Conservation (phyloP, 805 yeast species). For the Suhomyces pyralidae region DNA sequence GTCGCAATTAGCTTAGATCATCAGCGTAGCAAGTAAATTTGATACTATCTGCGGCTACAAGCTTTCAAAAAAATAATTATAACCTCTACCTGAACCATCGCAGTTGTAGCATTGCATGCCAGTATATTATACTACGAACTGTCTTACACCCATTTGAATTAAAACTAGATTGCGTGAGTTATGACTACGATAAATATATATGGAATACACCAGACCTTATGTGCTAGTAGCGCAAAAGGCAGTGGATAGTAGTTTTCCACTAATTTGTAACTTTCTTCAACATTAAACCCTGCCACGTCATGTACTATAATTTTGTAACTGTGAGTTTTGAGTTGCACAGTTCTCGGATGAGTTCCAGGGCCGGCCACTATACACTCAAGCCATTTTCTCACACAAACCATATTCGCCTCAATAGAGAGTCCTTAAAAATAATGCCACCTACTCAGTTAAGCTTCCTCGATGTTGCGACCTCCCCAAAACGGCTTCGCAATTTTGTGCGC, state of each 20-base stretch:
- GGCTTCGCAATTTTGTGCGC: conserved; percentile 2
- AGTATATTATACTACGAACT: background rate
- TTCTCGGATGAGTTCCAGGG: too few relatives aligned
- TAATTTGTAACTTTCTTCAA: too few relatives aligned
- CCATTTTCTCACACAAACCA: background rate
- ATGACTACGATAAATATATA: too few relatives aligned
- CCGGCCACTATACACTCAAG: background rate
- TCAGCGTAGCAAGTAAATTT: too few relatives aligned
- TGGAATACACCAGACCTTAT: too few relatives aligned
- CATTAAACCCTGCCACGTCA: too few relatives aligned
- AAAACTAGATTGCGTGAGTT: too few relatives aligned
- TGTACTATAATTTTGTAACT: too few relatives aligned
- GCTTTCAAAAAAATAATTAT: background rate
- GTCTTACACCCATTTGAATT: background rate
- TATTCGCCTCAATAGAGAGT: too few relatives aligned
- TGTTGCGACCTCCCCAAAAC: background rate
- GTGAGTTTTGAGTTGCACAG: background rate
- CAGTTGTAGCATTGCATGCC: background rate
- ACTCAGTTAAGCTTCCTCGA: background rate
- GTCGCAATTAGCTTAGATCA: background rate
- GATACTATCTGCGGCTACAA: too few relatives aligned
- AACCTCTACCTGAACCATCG: background rate
- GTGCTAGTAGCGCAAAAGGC: too few relatives aligned
- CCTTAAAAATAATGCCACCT: background rate
- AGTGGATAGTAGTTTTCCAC: too few relatives aligned